These are phyloP conservation scores for Cyclotella kingstonii DNA, from an alignment of 108 stramenopile genomes.

Conservation along the genomic window DNA sequence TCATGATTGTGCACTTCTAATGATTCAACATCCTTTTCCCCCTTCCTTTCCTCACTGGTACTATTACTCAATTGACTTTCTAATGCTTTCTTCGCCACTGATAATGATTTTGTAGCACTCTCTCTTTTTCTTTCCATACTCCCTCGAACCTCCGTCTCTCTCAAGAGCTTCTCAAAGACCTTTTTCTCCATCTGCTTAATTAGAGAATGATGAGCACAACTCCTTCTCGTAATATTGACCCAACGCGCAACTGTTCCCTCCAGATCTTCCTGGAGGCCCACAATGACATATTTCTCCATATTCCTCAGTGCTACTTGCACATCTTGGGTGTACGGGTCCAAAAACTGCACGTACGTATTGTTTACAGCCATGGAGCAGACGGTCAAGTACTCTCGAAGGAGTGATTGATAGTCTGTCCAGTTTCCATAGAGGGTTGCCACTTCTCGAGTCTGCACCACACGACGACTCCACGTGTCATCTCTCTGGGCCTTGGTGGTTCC, in stretches of 20 bases:
- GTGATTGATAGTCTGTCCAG: slow-evolving; percentile 10
- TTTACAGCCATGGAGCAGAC: slow-evolving; percentile 4
- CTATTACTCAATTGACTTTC: neutral
- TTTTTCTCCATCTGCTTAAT: neutral
- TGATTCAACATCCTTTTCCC: neutral
- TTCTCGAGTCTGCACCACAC: neutral
- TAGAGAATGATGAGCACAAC: slow-evolving; percentile 1
- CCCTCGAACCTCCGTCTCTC: neutral
- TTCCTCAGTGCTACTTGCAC: slow-evolving; percentile 11
- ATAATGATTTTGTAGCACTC: neutral
- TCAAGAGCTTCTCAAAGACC: slow-evolving; percentile 2
- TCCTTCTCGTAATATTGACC: slow-evolving; percentile 8
- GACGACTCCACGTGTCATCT: neutral
- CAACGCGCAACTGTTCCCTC: slow-evolving; percentile 14
- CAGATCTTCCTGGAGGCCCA: slow-evolving; percentile 15
- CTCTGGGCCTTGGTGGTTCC: neutral
- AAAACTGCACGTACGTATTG: slow-evolving; percentile 16
- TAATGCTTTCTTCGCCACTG: neutral
- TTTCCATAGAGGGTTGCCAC: neutral
- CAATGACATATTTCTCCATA: slow-evolving; percentile 26
- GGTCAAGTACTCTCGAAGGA: slow-evolving; percentile 10
- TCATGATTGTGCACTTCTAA: too few relatives aligned
- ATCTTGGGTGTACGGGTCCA: too few relatives aligned
- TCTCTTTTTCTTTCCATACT: slow-evolving; percentile 3
- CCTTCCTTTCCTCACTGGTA: too few relatives aligned